phyloP scores from a whole-genome alignment of 306 rosid genomes.

The Lithocarpus polystachyus region DNA sequence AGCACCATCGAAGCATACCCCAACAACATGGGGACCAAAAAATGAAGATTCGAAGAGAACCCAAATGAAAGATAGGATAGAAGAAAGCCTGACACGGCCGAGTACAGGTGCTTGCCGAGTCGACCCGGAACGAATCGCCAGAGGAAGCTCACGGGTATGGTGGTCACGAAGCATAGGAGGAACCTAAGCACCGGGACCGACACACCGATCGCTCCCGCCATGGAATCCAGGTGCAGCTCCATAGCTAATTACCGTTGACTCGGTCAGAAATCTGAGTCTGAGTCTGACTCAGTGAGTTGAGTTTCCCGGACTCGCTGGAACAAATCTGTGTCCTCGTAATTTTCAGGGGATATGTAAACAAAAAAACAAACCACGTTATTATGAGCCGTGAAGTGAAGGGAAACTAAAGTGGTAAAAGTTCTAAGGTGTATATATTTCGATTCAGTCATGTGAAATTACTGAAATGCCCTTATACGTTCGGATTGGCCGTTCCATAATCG shows the following conservation, averaged over 20 bases:
- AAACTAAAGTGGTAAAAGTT: no score
- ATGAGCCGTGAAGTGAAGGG: no score
- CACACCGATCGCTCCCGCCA: slow-evolving; percentile 78
- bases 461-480: no score
- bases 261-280: not conserved
- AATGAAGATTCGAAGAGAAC: slow-evolving; percentile 84
- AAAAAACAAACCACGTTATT: no score
- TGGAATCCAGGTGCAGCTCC: slow-evolving; percentile 79
- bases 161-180: slow-evolving; percentile 79
- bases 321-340: no score
- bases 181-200: slow-evolving; percentile 84
- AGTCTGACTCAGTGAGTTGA: not conserved
- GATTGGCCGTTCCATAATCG: no score
- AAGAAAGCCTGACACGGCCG: slow-evolving; percentile 56
- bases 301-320: not conserved
- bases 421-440: no score
- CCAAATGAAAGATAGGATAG: slow-evolving; percentile 90
- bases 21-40: slow-evolving; percentile 65
- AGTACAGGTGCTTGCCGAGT: slow-evolving; percentile 66
- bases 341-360: no score
- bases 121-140: slow-evolving; percentile 70
- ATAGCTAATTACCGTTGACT: slow-evolving; percentile 30
- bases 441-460: no score
- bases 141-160: slow-evolving; percentile 75
- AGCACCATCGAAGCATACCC: slow-evolving; percentile 86